Conservation (phyloP, 495 filamentous ascomycete species). For the Lasiosphaeriaceae sp. region DNA sequence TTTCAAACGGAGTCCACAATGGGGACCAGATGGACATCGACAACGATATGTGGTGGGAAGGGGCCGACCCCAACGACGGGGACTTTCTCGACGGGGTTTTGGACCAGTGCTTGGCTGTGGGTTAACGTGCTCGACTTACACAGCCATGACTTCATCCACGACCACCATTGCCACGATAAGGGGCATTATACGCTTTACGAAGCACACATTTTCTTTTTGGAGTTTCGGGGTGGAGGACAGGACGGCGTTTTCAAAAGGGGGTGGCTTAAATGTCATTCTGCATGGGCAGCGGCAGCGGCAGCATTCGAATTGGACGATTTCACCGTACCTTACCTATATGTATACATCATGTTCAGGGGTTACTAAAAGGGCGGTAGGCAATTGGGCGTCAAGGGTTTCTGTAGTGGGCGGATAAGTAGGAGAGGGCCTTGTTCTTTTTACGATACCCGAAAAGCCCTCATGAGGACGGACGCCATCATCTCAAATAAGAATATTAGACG, state of each 20-base stretch:
- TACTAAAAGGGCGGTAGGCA: slow-evolving; percentile 1
- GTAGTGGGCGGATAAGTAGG: not conserved
- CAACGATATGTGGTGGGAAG: slow-evolving; percentile 69
- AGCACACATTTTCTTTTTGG: not conserved
- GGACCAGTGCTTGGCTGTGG: slow-evolving; percentile 51
- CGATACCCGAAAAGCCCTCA: slow-evolving; percentile 31
- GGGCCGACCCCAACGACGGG: slow-evolving; percentile 57
- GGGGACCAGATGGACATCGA: slow-evolving; percentile 63
- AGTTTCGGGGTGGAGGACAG: not conserved
- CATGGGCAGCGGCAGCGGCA: not conserved
- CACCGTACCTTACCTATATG: not conserved
- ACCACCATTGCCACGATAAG: not conserved
- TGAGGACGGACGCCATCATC: not conserved
- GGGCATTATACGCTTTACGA: not conserved
- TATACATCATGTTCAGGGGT: not conserved
- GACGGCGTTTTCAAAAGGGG: not conserved
- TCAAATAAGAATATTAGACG: not conserved
- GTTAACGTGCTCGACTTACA: slow-evolving; percentile 7
- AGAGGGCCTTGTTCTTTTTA: slow-evolving; percentile 23
- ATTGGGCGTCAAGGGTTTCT: not conserved
- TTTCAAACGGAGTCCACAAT: slow-evolving; percentile 35
- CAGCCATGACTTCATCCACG: not conserved
- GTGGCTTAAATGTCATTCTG: not conserved
- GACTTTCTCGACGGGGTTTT: slow-evolving; percentile 63
- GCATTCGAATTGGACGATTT: not conserved